Evolutionary conservation across 108 stramenopile species (phyloP), one percentile per base, ranked within the genome.

Genomic region (Skeletonema tropicum): DNA sequence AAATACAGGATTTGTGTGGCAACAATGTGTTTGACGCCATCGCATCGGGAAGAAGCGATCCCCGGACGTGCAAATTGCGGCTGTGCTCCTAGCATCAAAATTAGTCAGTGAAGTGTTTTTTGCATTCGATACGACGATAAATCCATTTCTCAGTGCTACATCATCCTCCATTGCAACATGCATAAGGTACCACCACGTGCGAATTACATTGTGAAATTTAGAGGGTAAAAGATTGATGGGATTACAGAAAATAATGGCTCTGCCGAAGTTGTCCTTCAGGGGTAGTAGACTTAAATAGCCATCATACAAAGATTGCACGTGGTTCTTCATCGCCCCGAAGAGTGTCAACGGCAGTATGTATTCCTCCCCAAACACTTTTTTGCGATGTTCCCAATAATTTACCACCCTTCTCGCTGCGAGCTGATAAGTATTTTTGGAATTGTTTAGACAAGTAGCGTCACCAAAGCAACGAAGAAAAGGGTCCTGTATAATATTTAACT

Each of bases 301-400:
- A 46, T 19, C 14, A 63, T 64, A 45, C 15, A 72, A n/a, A 7
- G 36, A 13, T 35, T 42, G 21, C 41, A 65, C 14, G 13, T 52
- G 35, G 32, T 75, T 60, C 25, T 55, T 41, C 68, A 84, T 69
- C 31, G 77, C 78, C 11, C 68, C 82, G 13, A 32, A 8, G 0
- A 78, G 39, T 17, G 82, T 79, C 68, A 84, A 76, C 3, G 73
- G 83, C 4, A 79, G 63, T 58, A 30, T 32, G 21, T 48, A 74
- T 2, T 84, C 68, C 12, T 19, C 33, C 31, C 78, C 83, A 39
- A 84, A 84, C 10, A 84, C 21, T 42, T 66, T 70, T 8, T 59
- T 33, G 15, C 83, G 77, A 26, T 61, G n/a, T 60, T 70, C 62
- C 83, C 83, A 84, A 65, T 84, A 84, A 26, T 21, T 12, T 7